Evolutionary conservation across 1,284 basidiomycete species (phyloP).

Genomic region (Cutaneotrichosporon cavernicola): DNA sequence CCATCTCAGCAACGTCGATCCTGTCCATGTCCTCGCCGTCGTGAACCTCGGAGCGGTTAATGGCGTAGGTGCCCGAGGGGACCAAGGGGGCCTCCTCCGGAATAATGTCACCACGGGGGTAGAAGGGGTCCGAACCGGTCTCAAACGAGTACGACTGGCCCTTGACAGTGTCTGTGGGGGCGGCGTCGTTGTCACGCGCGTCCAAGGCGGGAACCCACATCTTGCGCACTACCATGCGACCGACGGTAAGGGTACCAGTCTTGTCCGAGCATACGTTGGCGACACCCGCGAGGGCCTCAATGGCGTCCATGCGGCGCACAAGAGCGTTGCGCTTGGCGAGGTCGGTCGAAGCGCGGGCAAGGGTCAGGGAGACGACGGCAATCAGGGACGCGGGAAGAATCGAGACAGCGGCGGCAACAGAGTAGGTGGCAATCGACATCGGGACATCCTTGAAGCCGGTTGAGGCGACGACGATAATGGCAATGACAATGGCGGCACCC

Average conservation of each 20-base stretch:
- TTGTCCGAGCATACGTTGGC: conserved; percentile 66
- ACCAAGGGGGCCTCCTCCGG: conserved; percentile 30
- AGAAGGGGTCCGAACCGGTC: conserved; percentile 54
- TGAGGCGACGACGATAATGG: conserved; percentile 62
- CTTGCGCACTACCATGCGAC: conserved; percentile 59
- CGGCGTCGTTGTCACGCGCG: conserved; percentile 30
- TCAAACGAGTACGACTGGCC: conserved; percentile 53
- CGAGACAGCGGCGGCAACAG: conserved; percentile 58
- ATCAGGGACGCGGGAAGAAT: conserved; percentile 59
- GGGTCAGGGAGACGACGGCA: conserved; percentile 53
- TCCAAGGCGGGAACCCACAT: conserved; percentile 58
- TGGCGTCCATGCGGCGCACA: conserved; percentile 55
- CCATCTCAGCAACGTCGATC: conserved; percentile 36
- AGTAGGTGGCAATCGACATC: conserved; percentile 53
- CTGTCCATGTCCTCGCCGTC: conserved; percentile 28
- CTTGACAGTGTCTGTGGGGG: conserved; percentile 35
- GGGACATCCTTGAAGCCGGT: conserved; percentile 57
- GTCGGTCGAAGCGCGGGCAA: conserved; percentile 52
- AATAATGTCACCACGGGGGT: conserved; percentile 52
- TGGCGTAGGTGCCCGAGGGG: conserved; percentile 30
- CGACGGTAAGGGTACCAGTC: conserved; percentile 64
- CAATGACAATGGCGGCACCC: conserved; percentile 59
- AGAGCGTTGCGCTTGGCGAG: conserved; percentile 56
- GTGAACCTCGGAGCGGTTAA: conserved; percentile 26
- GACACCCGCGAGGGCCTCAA: conserved; percentile 62